A percentile compares a stretch with the other conserved stretches of the same genome.
These are phyloP conservation scores for Plasmopara viticola DNA, from an alignment of 352 stramenopile species.

Conservation along the genomic window DNA sequence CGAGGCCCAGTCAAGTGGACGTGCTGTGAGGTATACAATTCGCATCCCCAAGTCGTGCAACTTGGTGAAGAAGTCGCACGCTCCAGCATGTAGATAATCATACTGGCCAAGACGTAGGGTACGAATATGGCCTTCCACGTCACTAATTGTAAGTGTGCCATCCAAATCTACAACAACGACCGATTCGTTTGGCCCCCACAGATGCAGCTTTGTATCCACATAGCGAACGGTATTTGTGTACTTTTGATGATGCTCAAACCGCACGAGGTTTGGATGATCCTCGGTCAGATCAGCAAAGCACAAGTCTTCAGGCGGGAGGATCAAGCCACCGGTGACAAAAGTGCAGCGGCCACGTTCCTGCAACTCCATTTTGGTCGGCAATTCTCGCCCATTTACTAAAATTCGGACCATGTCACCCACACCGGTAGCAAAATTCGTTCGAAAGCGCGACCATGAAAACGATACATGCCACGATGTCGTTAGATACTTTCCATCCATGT, in stretches of 20 bases:
- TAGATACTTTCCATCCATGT: slow-evolving; percentile 45
- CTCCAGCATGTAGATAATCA: slow-evolving; percentile 70
- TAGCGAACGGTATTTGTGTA: slow-evolving; percentile 65
- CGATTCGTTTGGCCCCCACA: slow-evolving; percentile 76
- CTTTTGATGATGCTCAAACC: slow-evolving; percentile 73
- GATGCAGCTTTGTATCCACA: slow-evolving; percentile 63
- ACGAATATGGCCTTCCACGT: slow-evolving; percentile 82
- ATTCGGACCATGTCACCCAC: slow-evolving; percentile 71
- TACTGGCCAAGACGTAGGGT: slow-evolving; percentile 78
- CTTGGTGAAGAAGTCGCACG: slow-evolving; percentile 78
- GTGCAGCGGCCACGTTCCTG: slow-evolving; percentile 56
- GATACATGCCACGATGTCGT: slow-evolving; percentile 73
- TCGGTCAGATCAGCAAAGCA: slow-evolving; percentile 55
- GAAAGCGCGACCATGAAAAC: slow-evolving; percentile 70
- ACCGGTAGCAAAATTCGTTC: slow-evolving; percentile 44
- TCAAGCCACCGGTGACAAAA: slow-evolving; percentile 58
- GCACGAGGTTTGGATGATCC: slow-evolving; percentile 52
- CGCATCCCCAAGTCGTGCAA: slow-evolving; percentile 64
- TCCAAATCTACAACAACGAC: slow-evolving; percentile 79
- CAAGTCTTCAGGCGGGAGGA: slow-evolving; percentile 49
- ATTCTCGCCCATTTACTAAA: slow-evolving; percentile 68
- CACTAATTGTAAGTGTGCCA: slow-evolving; percentile 77
- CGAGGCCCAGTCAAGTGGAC: slow-evolving; percentile 70
- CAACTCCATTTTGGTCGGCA: slow-evolving; percentile 72
- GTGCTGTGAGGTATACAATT: slow-evolving; percentile 78